A percentile compares a stretch with the other conserved stretches of the same genome.
Conservation (phyloP, 345 rosid genomes). For the Mangifera indica region DNA sequence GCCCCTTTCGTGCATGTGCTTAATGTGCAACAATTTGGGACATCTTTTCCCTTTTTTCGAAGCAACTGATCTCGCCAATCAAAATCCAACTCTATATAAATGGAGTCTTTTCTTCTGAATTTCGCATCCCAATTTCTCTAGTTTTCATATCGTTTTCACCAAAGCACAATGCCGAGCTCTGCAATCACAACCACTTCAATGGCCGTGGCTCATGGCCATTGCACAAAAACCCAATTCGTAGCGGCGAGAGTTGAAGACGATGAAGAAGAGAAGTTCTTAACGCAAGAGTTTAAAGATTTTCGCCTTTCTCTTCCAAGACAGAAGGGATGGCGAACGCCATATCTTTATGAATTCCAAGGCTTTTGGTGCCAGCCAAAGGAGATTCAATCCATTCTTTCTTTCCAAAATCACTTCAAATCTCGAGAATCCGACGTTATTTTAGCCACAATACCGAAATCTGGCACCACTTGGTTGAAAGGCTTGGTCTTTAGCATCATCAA, state of each 20-base stretch:
- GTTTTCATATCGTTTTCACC: neutral
- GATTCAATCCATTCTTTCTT: slow-evolving; percentile 53
- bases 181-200: neutral
- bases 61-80: too few species aligned
- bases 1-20: too few species aligned
- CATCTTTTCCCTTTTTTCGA: too few species aligned
- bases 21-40: too few species aligned
- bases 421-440: slow-evolving; percentile 33
- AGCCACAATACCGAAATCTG: slow-evolving; percentile 55
- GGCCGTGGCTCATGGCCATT: slow-evolving; percentile 1
- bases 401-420: slow-evolving; percentile 41
- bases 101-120: too few species aligned
- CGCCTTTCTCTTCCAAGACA: slow-evolving; percentile 55
- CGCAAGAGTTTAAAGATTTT: slow-evolving; percentile 51
- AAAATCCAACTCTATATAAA: too few species aligned
- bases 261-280: slow-evolving; percentile 26
- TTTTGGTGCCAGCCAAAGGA: slow-evolving; percentile 70
- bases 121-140: neutral
- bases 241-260: neutral
- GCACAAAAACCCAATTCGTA: neutral
- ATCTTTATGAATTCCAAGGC: slow-evolving; percentile 54
- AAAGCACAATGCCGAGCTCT: slow-evolving; percentile 10
- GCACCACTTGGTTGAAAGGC: slow-evolving; percentile 64
- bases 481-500: slow-evolving; percentile 35
- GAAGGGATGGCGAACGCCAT: slow-evolving; percentile 71